Conservation (phyloP, 805 yeast species). For the Saccharomyces cerevisiae region DNA sequence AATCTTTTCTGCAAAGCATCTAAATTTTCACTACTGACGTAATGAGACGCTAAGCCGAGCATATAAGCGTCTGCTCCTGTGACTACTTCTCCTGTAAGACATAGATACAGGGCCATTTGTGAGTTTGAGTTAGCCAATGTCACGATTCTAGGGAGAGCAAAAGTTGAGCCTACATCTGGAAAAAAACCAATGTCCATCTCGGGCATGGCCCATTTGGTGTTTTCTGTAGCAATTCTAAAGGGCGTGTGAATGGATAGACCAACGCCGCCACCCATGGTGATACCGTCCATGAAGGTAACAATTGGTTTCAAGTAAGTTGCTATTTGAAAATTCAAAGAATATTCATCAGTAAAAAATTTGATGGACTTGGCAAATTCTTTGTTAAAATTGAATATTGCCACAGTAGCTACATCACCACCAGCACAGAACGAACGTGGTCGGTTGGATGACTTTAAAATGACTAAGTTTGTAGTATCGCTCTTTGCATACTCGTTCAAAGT, state of each 20-base stretch:
- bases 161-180: slow-evolving; percentile 93
- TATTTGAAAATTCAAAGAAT: slow-evolving; percentile 67
- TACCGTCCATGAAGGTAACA: slow-evolving; percentile 81
- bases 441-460: slow-evolving; percentile 48
- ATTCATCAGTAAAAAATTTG: slow-evolving; percentile 70
- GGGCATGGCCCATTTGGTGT: slow-evolving; percentile 92
- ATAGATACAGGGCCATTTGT: slow-evolving; percentile 75
- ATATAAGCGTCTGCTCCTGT: slow-evolving; percentile 73
- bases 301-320: slow-evolving; percentile 83
- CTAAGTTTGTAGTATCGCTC: slow-evolving; percentile 51
- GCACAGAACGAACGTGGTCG: slow-evolving; percentile 79
- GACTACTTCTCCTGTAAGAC: slow-evolving; percentile 76
- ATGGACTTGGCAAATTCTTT: slow-evolving; percentile 43
- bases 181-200: slow-evolving; percentile 94
- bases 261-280: slow-evolving; percentile 97
- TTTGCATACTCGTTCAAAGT: slow-evolving; percentile 71
- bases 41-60: slow-evolving; percentile 87
- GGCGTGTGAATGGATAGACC: slow-evolving; percentile 87
- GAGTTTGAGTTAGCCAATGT: slow-evolving; percentile 43
- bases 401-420: slow-evolving; percentile 89
- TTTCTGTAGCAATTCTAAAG: slow-evolving; percentile 87
- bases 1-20: slow-evolving; percentile 57
- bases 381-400: slow-evolving; percentile 51
- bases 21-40: slow-evolving; percentile 59
- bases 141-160: slow-evolving; percentile 67